phyloP scores from a whole-genome alignment of 352 stramenopile genomes.

The Aphanomyces euteiches region DNA sequence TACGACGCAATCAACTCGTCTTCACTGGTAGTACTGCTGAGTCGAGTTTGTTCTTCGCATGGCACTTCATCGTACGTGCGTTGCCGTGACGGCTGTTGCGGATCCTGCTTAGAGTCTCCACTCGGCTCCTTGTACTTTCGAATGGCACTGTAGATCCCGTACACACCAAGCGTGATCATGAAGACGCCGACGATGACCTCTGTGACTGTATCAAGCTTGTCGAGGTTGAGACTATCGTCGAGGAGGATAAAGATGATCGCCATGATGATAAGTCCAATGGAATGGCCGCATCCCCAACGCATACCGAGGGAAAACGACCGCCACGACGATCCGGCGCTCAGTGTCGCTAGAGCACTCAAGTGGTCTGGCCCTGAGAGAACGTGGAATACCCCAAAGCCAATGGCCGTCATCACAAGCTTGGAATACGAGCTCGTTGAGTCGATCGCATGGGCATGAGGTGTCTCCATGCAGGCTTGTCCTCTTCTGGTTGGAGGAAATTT shows the following conservation, averaged over 20 bases:
- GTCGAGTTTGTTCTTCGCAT: background rate
- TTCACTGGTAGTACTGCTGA: background rate
- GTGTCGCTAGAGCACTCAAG: slow-evolving; percentile 77
- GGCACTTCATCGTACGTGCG: slow-evolving; percentile 23
- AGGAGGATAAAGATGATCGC: slow-evolving; percentile 59
- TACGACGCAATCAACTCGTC: background rate
- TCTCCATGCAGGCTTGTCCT: background rate
- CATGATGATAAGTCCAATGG: slow-evolving; percentile 74
- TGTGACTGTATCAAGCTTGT: slow-evolving; percentile 50
- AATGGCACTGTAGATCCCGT: slow-evolving; percentile 61
- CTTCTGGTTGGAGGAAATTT: no score
- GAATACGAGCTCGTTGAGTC: slow-evolving; percentile 30
- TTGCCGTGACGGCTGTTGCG: background rate
- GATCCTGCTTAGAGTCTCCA: background rate
- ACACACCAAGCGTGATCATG: slow-evolving; percentile 70
- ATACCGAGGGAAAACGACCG: slow-evolving; percentile 77
- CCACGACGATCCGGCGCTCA: slow-evolving; percentile 67
- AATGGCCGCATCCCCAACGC: slow-evolving; percentile 87
- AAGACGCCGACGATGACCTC: slow-evolving; percentile 69
- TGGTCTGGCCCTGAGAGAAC: slow-evolving; percentile 77
- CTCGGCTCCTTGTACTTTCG: slow-evolving; percentile 37
- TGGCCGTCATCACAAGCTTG: slow-evolving; percentile 47
- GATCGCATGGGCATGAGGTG: background rate
- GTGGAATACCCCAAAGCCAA: slow-evolving; percentile 62
- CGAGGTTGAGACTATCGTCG: slow-evolving; percentile 55